Conservation (phyloP, 2,329 filamentous ascomycete species). For the Alternaria hordeiaustralica region DNA sequence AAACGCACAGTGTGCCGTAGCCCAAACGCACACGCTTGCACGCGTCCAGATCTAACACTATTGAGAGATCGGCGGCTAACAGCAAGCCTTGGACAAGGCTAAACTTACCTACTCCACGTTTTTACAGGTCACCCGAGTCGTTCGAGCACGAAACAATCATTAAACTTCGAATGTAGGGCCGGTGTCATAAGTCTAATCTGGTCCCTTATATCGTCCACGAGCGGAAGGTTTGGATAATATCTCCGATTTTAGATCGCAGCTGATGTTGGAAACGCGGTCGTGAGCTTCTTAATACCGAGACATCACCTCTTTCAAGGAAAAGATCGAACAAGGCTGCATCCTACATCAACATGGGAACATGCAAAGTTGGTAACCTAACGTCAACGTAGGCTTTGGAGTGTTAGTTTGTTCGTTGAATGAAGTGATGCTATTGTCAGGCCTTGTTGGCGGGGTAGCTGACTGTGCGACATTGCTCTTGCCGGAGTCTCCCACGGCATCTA, state of each 20-base stretch:
- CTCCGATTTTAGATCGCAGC: background rate
- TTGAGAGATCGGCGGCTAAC: conserved; percentile 6
- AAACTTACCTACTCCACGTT: conserved; percentile 2
- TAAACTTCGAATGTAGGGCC: background rate
- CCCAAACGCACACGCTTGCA: background rate
- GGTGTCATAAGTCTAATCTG: background rate
- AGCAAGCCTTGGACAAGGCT: background rate
- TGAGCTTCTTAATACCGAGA: background rate
- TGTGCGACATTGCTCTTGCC: background rate
- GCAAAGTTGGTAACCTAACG: too few species aligned
- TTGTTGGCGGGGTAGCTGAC: background rate
- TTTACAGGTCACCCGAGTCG: background rate
- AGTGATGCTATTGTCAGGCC: background rate
- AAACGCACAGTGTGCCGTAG: background rate
- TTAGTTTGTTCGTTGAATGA: too few species aligned
- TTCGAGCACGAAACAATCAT: conserved; percentile 2
- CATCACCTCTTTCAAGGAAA: background rate
- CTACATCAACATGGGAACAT: too few species aligned
- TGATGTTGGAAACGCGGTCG: conserved; percentile 4
- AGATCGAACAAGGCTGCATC: too few species aligned
- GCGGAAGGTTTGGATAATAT: background rate
- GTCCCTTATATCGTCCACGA: background rate
- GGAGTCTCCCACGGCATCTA: background rate
- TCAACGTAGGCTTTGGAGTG: too few species aligned
- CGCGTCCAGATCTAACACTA: conserved; percentile 2